Evolutionary conservation across 108 stramenopile genomes (phyloP).

Genomic region (Epipyxis sp.): DNA sequence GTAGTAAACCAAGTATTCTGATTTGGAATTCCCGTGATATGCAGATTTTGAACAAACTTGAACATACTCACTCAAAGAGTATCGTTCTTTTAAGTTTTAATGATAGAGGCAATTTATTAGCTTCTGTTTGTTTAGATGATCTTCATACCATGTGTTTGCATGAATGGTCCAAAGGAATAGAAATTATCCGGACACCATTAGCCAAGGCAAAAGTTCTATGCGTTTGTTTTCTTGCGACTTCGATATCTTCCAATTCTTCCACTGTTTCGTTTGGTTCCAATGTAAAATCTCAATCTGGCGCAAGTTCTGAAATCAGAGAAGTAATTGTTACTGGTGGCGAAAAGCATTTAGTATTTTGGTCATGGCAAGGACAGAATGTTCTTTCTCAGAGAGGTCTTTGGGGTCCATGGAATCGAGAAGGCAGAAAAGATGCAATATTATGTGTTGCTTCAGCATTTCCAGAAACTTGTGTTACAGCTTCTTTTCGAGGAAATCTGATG

Average conservation of each 20-base stretch:
- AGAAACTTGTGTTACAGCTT: slow-evolving; percentile 9
- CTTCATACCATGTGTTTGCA: slow-evolving; percentile 1
- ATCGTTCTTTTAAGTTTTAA: not conserved
- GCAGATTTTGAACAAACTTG: not conserved
- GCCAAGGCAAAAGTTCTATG: not conserved
- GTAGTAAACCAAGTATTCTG: slow-evolving; percentile 6
- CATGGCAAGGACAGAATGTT: slow-evolving; percentile 20
- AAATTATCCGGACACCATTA: not conserved
- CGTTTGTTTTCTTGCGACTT: slow-evolving; percentile 8
- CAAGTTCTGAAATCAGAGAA: not conserved
- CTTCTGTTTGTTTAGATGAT: slow-evolving; percentile 20
- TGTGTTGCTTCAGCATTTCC: slow-evolving; percentile 5
- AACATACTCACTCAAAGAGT: not conserved
- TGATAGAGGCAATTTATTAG: not conserved
- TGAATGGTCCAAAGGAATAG: not conserved
- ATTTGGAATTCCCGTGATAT: slow-evolving; percentile 23
- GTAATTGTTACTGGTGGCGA: slow-evolving; percentile 22
- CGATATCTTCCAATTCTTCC: too few relatives aligned
- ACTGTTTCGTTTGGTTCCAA: too few relatives aligned
- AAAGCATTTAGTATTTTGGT: slow-evolving; percentile 10
- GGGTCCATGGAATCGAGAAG: slow-evolving; percentile 22
- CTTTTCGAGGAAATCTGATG: not conserved
- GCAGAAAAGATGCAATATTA: not conserved
- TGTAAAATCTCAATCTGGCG: too few relatives aligned
- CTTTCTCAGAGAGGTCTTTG: slow-evolving; percentile 12